phyloP scores from a whole-genome alignment of 2,329 filamentous ascomycete species.

The Sarocladium strictum region DNA sequence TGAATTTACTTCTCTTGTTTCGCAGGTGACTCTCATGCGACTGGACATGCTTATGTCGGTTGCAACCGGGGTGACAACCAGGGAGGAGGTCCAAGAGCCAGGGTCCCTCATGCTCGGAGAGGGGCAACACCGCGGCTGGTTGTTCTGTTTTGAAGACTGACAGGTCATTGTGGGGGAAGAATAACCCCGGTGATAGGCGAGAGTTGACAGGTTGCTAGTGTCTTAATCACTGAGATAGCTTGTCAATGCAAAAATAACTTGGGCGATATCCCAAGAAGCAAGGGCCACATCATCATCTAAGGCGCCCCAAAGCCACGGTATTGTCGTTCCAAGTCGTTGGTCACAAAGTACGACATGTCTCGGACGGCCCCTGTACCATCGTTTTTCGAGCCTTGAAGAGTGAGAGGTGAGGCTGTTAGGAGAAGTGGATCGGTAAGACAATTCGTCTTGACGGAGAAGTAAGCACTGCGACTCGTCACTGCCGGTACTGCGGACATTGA shows the following conservation, averaged over 20 bases:
- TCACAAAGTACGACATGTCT: not conserved
- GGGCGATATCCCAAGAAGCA: no score
- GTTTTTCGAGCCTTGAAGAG: not conserved
- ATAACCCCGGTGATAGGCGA: not conserved
- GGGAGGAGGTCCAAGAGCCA: not conserved
- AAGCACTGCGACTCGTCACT: no score
- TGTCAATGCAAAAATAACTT: not conserved
- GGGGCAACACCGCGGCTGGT: not conserved
- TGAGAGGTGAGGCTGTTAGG: not conserved
- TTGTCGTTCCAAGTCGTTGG: not conserved
- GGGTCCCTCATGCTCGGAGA: not conserved
- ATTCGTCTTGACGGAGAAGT: no score
- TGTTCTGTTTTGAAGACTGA: conserved; percentile 6
- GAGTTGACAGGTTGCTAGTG: not conserved
- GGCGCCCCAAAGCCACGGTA: no score
- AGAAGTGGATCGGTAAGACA: not conserved
- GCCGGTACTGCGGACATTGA: no score
- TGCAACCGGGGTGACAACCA: not conserved
- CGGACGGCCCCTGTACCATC: not conserved
- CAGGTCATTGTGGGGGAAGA: not conserved
- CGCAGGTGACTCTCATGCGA: not conserved
- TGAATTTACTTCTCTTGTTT: conserved; percentile 1
- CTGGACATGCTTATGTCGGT: not conserved
- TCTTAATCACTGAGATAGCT: not conserved
- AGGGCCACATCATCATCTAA: no score